Conservation (phyloP, 1,139 yeast species). For the Tardiomyces blankii region DNA sequence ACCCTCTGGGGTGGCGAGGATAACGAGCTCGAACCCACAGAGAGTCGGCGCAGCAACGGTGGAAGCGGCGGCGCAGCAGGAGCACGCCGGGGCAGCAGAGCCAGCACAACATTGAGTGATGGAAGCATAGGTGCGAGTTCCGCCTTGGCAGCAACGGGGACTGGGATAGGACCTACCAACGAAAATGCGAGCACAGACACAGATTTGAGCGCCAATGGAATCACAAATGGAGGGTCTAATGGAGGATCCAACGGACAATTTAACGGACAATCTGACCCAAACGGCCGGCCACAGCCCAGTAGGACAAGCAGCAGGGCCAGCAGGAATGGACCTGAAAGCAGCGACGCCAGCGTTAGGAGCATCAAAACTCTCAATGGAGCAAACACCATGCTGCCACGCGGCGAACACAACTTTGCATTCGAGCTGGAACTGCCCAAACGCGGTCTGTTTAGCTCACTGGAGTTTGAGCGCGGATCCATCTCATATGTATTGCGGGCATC, state of each 20-base stretch:
- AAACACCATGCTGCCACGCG: slow-evolving; percentile 25
- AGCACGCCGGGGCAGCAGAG: not conserved
- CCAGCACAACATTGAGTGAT: not conserved
- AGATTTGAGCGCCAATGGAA: no score
- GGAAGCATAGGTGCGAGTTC: no score
- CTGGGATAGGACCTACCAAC: no score
- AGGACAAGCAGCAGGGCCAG: not conserved
- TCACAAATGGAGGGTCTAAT: no score
- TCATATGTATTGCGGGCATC: slow-evolving; percentile 36
- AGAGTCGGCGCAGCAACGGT: not conserved
- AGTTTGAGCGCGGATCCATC: slow-evolving; percentile 81
- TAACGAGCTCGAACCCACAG: slow-evolving; percentile 7
- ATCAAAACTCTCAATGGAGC: no score
- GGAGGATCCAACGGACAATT: no score
- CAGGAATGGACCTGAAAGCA: not conserved
- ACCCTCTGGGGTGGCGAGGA: slow-evolving; percentile 54
- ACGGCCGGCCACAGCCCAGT: no score
- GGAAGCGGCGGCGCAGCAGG: no score
- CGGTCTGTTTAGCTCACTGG: slow-evolving; percentile 62
- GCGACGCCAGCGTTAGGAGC: not conserved
- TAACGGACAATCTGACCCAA: no score
- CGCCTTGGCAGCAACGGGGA: no score
- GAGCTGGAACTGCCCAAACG: slow-evolving; percentile 65
- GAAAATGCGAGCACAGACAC: no score
- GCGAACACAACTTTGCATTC: slow-evolving; percentile 84